These are phyloP conservation scores for Vickermania ingenoplastis DNA, from an alignment of 208 protist genomes.

Conservation along the genomic window DNA sequence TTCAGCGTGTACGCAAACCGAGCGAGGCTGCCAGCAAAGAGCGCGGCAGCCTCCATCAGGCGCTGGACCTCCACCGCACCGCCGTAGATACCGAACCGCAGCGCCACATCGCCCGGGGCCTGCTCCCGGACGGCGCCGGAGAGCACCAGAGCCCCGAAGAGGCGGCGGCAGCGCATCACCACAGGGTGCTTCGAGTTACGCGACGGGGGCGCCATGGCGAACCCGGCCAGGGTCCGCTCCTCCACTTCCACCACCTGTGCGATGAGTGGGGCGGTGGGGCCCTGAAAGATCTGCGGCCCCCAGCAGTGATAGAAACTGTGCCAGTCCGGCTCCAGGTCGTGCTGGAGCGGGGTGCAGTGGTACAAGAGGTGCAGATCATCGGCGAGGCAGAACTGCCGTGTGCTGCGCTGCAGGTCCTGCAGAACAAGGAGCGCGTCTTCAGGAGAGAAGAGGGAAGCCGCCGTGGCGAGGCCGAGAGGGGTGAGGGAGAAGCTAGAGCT, in stretches of 20 bases:
- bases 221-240: slow-evolving; percentile 5
- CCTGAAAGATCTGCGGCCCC: slow-evolving; percentile 3
- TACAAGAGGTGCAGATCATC: slow-evolving; percentile 32
- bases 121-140: slow-evolving; percentile 17
- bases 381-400: slow-evolving; percentile 18
- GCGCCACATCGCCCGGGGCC: slow-evolving; percentile 7
- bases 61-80: slow-evolving; percentile 12
- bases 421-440: slow-evolving; percentile 33
- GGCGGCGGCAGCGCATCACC: slow-evolving; percentile 12
- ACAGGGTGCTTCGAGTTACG: not conserved
- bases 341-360: slow-evolving; percentile 22
- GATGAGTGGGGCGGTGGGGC: slow-evolving; percentile 2
- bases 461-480: slow-evolving; percentile 18
- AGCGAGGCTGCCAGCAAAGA: slow-evolving; percentile 21
- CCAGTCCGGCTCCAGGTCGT: slow-evolving; percentile 26
- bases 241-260: slow-evolving; percentile 4
- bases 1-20: slow-evolving; percentile 20
- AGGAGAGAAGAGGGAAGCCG: slow-evolving; percentile 15
- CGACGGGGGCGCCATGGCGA: slow-evolving; percentile 3
- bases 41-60: slow-evolving; percentile 11
- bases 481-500: slow-evolving; percentile 14
- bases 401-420: slow-evolving; percentile 14
- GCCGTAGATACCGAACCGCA: slow-evolving; percentile 10
- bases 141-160: slow-evolving; percentile 26
- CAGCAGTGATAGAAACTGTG: slow-evolving; percentile 9